These are phyloP conservation scores for Pelargonium citronellum DNA, from an alignment of 441 rosid genomes.

Conservation along the genomic window DNA sequence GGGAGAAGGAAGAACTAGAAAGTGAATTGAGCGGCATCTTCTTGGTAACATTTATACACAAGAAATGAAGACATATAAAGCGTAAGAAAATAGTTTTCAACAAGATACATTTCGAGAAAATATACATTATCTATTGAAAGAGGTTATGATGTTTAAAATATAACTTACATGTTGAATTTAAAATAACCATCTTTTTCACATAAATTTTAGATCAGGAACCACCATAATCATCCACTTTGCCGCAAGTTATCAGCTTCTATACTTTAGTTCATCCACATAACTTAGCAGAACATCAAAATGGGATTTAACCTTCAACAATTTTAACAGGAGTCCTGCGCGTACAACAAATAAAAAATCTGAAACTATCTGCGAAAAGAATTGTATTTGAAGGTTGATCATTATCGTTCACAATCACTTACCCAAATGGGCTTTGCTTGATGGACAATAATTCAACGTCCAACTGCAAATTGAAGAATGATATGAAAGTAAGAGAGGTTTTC, in stretches of 20 bases:
- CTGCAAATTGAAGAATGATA: slow-evolving; percentile 32
- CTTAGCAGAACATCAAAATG: no score
- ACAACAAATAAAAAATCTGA: slow-evolving; percentile 6
- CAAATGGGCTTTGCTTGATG: slow-evolving; percentile 85
- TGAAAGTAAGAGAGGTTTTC: no score
- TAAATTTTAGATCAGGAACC: no score
- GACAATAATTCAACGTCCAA: slow-evolving; percentile 81
- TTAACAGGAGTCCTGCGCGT: slow-evolving; percentile 66
- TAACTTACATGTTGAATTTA: no score
- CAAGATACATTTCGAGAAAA: neutral
- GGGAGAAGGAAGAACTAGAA: no score
- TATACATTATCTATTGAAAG: no score
- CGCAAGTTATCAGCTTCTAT: slow-evolving; percentile 1
- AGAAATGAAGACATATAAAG: neutral
- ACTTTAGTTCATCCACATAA: slow-evolving; percentile 15
- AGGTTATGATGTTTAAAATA: no score
- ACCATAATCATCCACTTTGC: neutral
- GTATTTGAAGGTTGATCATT: neutral
- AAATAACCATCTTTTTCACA: no score
- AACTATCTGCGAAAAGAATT: neutral
- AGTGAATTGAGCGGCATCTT: neutral
- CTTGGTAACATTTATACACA: neutral
- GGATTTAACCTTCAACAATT: slow-evolving; percentile 58
- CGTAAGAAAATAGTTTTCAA: neutral
- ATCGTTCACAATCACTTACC: slow-evolving; percentile 40